Evolutionary conservation across 2,329 filamentous ascomycete genomes (phyloP).

Genomic region (Septoria linicola): DNA sequence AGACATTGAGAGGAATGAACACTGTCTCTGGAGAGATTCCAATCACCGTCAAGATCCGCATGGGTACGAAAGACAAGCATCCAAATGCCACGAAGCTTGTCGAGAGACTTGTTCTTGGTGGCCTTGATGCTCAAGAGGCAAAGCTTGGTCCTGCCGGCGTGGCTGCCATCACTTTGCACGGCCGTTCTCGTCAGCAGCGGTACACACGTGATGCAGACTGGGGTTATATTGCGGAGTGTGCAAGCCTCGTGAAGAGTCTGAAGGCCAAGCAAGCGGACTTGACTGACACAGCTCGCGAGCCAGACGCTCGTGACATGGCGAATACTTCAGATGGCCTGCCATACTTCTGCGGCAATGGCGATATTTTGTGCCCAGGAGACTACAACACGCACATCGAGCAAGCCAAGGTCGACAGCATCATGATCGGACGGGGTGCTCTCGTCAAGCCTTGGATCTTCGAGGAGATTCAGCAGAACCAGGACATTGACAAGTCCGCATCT

Average conservation of each 20-base stretch:
- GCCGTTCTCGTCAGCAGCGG: conserved; percentile 87
- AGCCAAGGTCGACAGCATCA: conserved; percentile 83
- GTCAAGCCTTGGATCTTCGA: conserved; percentile 99
- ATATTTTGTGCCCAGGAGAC: conserved; percentile 90
- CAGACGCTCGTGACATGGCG: conserved; percentile 71
- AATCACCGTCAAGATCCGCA: conserved; percentile 92
- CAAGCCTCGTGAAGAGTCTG: conserved; percentile 77
- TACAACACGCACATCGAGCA: conserved; percentile 77
- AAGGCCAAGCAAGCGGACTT: conserved; percentile 66
- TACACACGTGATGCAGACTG: conserved; percentile 94
- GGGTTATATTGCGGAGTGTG: conserved; percentile 88
- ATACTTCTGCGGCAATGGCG: conserved; percentile 94
- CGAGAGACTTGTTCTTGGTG: conserved; percentile 78
- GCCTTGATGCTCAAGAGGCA: conserved; percentile 64
- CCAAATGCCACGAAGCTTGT: conserved; percentile 80
- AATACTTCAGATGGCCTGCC: conserved; percentile 52
- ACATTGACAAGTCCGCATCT: conserved; percentile 87
- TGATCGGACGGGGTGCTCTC: conserved; percentile 93
- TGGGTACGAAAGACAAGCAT: conserved; percentile 76
- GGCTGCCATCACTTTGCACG: conserved; percentile 93
- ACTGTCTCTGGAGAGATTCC: conserved; percentile 85
- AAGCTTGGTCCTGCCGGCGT: conserved; percentile 75
- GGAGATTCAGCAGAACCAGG: conserved; percentile 87
- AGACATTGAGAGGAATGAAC: conserved; percentile 96
- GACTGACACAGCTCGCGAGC: conserved; percentile 73